phyloP scores from a whole-genome alignment of 192 early-diverging fungal species.

The Backusella morwellensis region DNA sequence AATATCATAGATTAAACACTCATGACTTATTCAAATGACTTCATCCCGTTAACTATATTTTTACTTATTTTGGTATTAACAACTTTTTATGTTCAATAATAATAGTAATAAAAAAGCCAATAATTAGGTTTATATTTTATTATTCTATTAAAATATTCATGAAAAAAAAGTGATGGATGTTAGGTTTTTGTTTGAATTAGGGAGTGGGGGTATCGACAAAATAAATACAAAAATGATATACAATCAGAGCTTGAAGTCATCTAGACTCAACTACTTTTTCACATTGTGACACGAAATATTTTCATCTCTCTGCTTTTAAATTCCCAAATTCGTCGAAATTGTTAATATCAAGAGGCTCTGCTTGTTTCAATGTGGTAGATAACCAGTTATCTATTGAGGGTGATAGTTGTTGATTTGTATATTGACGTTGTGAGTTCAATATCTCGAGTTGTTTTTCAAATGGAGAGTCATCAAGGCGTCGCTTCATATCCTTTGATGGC shows the following conservation, averaged over 20 bases:
- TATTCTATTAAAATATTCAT: neutral
- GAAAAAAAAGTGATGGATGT: neutral
- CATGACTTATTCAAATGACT: neutral
- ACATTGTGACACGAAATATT: neutral
- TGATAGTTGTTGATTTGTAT: neutral
- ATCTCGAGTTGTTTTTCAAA: neutral
- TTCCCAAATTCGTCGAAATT: constrained; percentile 4
- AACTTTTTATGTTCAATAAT: neutral
- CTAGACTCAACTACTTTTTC: neutral
- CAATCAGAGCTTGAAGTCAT: neutral
- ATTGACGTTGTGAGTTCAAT: neutral
- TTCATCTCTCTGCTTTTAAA: neutral
- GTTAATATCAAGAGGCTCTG: neutral
- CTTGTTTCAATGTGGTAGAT: neutral
- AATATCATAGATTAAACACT: neutral
- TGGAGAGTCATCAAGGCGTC: neutral
- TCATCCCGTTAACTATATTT: neutral
- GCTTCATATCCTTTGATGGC: neutral
- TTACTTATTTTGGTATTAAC: neutral
- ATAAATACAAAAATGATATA: constrained; percentile 6
- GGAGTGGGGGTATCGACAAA: neutral
- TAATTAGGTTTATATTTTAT: neutral
- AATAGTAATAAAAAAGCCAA: neutral
- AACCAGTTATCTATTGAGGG: constrained; percentile 1
- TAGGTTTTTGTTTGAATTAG: neutral